Evolutionary conservation across 2,329 filamentous ascomycete species (phyloP).

Genomic region (Cytospora paraplurivora): DNA sequence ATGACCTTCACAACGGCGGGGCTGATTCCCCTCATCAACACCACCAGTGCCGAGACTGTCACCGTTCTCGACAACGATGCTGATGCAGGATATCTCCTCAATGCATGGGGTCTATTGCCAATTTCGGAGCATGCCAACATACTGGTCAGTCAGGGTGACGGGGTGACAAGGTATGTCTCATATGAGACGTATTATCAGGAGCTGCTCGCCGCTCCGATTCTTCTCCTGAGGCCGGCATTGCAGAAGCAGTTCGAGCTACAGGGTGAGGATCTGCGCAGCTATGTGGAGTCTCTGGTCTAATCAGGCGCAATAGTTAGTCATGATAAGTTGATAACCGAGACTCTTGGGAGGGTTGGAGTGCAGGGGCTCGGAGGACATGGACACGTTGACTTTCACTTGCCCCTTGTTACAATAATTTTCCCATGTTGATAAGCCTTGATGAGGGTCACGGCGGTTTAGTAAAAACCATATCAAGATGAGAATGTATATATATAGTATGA

Average conservation of each 20-base stretch:
- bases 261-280: constrained; percentile 2
- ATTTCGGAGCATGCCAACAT: constrained; percentile 30
- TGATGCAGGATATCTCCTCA: constrained; percentile 26
- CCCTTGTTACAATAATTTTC: too few relatives aligned
- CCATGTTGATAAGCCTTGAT: too few relatives aligned
- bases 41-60: constrained; percentile 35
- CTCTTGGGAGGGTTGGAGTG: too few relatives aligned
- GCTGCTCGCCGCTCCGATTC: constrained; percentile 28
- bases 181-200: constrained; percentile 36
- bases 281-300: constrained; percentile 8
- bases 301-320: accelerated
- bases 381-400: too few relatives aligned
- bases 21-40: constrained; percentile 32
- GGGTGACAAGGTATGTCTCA: constrained; percentile 33
- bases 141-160: constrained; percentile 31
- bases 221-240: constrained; percentile 18
- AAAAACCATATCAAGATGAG: too few relatives aligned
- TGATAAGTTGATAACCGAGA: too few relatives aligned
- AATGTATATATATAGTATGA: not conserved
- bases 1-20: constrained; percentile 35
- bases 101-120: not conserved
- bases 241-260: constrained; percentile 16
- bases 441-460: too few relatives aligned
- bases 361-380: not conserved
- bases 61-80: constrained; percentile 25